Evolutionary conservation across 495 filamentous ascomycete species (phyloP).

Genomic region (Penicillium ucsense): DNA sequence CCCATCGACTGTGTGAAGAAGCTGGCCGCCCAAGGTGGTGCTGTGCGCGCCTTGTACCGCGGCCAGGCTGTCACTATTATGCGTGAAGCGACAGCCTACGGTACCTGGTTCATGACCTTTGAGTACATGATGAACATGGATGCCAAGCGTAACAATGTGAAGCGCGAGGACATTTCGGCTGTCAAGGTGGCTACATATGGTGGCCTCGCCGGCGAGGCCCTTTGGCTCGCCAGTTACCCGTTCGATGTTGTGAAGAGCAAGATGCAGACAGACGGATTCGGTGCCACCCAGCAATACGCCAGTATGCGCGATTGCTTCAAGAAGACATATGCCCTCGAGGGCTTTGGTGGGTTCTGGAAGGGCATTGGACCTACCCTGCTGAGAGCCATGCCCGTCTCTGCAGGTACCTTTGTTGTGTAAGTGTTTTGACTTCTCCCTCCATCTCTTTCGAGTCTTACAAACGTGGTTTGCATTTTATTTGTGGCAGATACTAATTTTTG

Average conservation of each 20-base stretch:
- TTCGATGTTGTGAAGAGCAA: conserved; percentile 98
- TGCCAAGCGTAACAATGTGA: conserved; percentile 60
- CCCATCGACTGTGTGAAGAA: conserved; percentile 87
- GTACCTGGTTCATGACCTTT: conserved; percentile 87
- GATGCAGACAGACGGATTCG: conserved; percentile 96
- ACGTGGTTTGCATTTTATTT: neutral
- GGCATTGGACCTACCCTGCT: conserved; percentile 87
- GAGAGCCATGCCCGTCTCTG: conserved; percentile 95
- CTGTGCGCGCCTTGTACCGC: conserved; percentile 68
- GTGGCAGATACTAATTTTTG: neutral
- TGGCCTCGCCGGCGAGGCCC: conserved; percentile 82
- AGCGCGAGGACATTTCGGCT: conserved; percentile 65
- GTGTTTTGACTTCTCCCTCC: conserved; percentile 9
- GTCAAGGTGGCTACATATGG: conserved; percentile 88
- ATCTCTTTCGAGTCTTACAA: neutral
- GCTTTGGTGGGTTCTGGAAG: conserved; percentile 85
- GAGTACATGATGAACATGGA: conserved; percentile 95
- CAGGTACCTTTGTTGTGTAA: conserved; percentile 85
- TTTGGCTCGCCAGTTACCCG: conserved; percentile 90
- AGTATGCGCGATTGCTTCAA: conserved; percentile 84
- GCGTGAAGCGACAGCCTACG: conserved; percentile 91
- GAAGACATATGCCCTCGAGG: conserved; percentile 71
- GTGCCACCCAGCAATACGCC: conserved; percentile 56
- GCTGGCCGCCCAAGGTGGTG: conserved; percentile 55
- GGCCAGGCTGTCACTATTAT: conserved; percentile 77